Evolutionary conservation across 1,284 basidiomycete species (phyloP).

Genomic region (Leucocoprinus gongylophorus): DNA sequence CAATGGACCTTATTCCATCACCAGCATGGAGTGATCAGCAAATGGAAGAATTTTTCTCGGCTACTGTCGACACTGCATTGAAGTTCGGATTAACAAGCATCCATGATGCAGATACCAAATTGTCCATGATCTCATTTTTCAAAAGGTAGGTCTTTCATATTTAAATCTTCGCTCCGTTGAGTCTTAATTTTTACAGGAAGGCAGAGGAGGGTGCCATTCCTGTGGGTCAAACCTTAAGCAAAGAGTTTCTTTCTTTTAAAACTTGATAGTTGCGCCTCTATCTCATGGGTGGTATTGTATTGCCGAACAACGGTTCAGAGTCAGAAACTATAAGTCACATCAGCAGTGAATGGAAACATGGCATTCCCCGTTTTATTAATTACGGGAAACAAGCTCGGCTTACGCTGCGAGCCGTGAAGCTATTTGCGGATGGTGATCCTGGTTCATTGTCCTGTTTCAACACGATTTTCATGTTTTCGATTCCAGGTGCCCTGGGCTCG

Average conservation of each 20-base stretch:
- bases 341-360: constrained; percentile 47
- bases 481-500: constrained; percentile 75
- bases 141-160: constrained; percentile 39
- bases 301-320: background rate
- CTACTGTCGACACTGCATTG: constrained; percentile 61
- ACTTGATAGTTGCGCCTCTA: constrained; percentile 62
- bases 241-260: background rate
- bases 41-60: constrained; percentile 54
- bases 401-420: constrained; percentile 73
- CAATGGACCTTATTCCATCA: constrained; percentile 58
- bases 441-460: background rate
- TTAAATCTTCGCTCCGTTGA: background rate
- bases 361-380: constrained; percentile 54
- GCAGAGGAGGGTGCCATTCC: constrained; percentile 57
- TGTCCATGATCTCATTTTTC: constrained; percentile 58
- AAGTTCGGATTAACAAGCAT: constrained; percentile 74
- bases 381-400: constrained; percentile 59
- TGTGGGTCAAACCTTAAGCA: constrained; percentile 33
- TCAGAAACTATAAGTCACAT: constrained; percentile 2
- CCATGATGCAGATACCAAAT: constrained; percentile 67
- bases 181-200: constrained; percentile 32
- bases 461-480: background rate
- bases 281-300: constrained; percentile 55
- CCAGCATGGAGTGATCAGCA: constrained; percentile 59
- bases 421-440: constrained; percentile 68